phyloP scores from a whole-genome alignment of 805 yeast genomes.

The Candida piceae region DNA sequence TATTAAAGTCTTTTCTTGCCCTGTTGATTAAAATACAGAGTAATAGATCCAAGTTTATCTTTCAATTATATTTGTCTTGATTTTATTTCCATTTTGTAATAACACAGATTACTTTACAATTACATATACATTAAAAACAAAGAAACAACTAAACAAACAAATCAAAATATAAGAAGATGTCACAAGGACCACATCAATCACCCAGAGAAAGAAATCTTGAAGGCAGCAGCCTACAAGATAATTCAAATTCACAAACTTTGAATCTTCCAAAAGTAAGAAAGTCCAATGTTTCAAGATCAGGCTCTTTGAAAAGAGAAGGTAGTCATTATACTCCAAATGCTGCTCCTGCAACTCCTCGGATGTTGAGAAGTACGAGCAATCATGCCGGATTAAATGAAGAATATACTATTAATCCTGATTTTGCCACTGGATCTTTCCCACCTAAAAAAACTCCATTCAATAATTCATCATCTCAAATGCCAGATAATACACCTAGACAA shows the following conservation, averaged over 20 bases:
- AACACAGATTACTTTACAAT: no score
- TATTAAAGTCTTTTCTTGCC: no score
- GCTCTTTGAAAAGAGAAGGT: constrained; percentile 14
- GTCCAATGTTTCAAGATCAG: constrained; percentile 15
- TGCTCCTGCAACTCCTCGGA: constrained; percentile 64
- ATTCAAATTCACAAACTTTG: constrained; percentile 8
- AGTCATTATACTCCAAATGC: constrained; percentile 26
- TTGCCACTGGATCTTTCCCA: no score
- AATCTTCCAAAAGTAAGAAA: constrained; percentile 23
- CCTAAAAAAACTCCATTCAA: no score
- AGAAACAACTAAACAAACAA: no score
- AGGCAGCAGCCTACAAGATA: not conserved
- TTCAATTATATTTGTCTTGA: no score
- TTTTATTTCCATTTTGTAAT: no score
- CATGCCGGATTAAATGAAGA: constrained; percentile 23
- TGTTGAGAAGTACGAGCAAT: constrained; percentile 53
- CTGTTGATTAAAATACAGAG: no score
- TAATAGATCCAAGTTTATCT: no score
- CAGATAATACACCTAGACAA: not conserved
- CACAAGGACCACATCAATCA: not conserved
- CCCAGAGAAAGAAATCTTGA: not conserved
- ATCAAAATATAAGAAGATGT: not conserved
- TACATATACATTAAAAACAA: no score
- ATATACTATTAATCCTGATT: constrained; percentile 18
- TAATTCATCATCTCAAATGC: constrained; percentile 1